These are phyloP conservation scores for Physcomitrium patens DNA, from an alignment of 225 moss, liverwort and hornwort species.

Conservation along the genomic window DNA sequence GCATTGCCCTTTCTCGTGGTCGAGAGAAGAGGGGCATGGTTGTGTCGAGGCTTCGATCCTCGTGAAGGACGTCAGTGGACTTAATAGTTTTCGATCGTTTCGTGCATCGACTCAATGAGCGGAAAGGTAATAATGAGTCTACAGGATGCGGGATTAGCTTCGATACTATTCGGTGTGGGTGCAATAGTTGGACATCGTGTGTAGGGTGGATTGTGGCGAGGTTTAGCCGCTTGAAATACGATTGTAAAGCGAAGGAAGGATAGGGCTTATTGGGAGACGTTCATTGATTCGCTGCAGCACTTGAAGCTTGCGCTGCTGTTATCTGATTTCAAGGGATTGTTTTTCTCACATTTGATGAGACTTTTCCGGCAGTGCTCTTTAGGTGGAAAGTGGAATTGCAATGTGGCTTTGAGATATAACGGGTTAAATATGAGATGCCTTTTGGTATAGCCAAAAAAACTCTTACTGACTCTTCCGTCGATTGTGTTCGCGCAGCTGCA, in stretches of 20 bases:
- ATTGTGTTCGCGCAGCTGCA: conserved; percentile 34
- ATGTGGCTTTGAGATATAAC: conserved; percentile 13
- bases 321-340: background rate
- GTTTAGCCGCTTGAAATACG: background rate
- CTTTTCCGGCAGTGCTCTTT: background rate
- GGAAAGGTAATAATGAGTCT: background rate
- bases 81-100: conserved; percentile 7
- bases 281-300: background rate
- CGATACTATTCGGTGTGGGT: background rate
- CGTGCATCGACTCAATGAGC: conserved; percentile 24
- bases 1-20: conserved; percentile 25
- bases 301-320: background rate
- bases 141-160: background rate
- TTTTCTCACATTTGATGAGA: background rate
- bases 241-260: background rate
- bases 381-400: conserved; percentile 5
- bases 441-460: conserved; percentile 3
- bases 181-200: background rate
- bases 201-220: background rate
- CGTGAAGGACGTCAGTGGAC: background rate
- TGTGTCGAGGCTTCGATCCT: conserved; percentile 31
- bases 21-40: background rate
- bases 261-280: conserved; percentile 11
- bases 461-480: conserved; percentile 35
- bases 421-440: background rate